Evolutionary conservation across 306 rosid genomes (phyloP), one percentile per base, ranked within the genome.

Genomic region (Neltuma alba): DNA sequence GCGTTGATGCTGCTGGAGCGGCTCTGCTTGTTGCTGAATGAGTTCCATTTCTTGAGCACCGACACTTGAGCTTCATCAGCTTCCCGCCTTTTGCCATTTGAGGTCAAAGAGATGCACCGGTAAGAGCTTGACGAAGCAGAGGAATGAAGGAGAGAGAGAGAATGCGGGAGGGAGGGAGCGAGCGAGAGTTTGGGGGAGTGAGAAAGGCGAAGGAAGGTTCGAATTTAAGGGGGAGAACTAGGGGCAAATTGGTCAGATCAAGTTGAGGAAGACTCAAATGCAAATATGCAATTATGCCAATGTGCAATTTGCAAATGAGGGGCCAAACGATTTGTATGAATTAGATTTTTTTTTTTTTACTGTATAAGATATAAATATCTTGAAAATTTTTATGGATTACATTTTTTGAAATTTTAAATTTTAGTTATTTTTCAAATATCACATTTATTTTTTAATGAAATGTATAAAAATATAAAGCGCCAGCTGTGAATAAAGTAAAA

Each of bases 41-140:
- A 93, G 90, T 93, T 93, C 94, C 92, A 91, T 76, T 88, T 93
- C 89, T 93, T 93, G 9, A 93, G 87, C 27, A 86, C 91, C 42
- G 94, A 89, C 86, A 89, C 86, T 89, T 93, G 36, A 93, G 89
- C 86, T 84, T 93, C 58, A 76, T 84, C 54, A 93, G 82, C 79
- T 93, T 91, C 55, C 94, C 92, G 27, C 92, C 94, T 82, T 86
- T 93, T 16, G 94, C 91, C 97, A 93, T 93, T 27, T 45, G 37
- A 3, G 47, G 10, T 16, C n/a, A 2, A 31, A 40, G 27, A 33
- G 16, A 62, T 23, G 13, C 15, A 31, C 23, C 33, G 41, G 41
- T 6, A 62, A 2, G 40, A 61, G 40, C 21, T 13, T 48, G 62
- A 69, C 47, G 47, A 38, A 42, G 76, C 12, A 45, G 14, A 68